Base-by-base conservation (phyloP, 345 rosid species). In the Pugionium cornutum region DNA sequence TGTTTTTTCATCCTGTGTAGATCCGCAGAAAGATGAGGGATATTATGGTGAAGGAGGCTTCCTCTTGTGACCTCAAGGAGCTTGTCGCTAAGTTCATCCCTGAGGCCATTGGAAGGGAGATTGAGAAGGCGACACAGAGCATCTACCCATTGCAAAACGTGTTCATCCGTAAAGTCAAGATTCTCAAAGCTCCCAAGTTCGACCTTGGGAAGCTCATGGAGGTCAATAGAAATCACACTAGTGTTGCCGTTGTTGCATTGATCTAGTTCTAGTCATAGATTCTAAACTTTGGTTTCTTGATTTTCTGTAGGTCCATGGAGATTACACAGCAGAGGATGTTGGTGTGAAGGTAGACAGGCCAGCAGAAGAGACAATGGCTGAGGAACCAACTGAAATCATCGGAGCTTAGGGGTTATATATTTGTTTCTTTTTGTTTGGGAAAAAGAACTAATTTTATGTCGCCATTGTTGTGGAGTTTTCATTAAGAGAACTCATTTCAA, bases 121-220 rank as follows among this genome's bases (percentile, higher is more conserved):
- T 92, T 75, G 96, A 85, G 68, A 92, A 86, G 81, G 86, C 92
- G 7, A 89, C 98, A 10, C 67, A 74, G 2, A 58, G 82, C 68
- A 87, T 89, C 72, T 92, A 87, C 74, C 96, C 98, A 0, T 76
- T 89, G 58, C 96, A 92, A 72, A 89, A 92, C 11, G 96, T 89
- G 11, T 85, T 77, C 72, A 87, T 92, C 46, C 80, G 98, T 29
- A 92, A 92, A 77, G 95, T 92, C 54, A 92, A 92, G 76, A 89
- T 92, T 58, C 79, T 92, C 63, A 92, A 92, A 69, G 86, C 98
- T 56, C 98, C 98, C 56, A 92, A 92, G 80, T 92, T 92, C 34
- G 98, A 92, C 74, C 89, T 92, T n/a, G 98, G 98, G 63, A 92
- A 92, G 75, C 77, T 92, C 77, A 89, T 91, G 98, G 96, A 89